Evolutionary conservation across 768 basidiomycete genomes (phyloP).

Genomic region (Lepiota brunneoincarnata): DNA sequence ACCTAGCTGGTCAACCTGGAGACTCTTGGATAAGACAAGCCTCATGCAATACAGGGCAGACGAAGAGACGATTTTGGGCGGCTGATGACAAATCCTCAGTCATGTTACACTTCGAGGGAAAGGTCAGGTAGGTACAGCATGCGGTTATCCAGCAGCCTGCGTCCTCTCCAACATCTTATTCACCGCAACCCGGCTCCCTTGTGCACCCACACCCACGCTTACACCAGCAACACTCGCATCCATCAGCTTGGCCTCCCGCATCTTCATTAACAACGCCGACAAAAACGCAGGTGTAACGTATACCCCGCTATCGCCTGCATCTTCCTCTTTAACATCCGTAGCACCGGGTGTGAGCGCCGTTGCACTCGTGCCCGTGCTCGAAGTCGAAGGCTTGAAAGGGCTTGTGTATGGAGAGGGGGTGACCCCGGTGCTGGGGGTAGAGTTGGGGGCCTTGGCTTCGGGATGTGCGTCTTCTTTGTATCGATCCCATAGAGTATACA

Average conservation of each 20-base stretch:
- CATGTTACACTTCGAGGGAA: no score
- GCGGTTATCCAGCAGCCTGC: conserved; percentile 56
- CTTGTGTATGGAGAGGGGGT: not conserved
- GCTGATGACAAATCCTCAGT: no score
- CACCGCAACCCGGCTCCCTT: conserved; percentile 30
- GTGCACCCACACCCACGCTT: conserved; percentile 1
- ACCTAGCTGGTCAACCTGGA: no score
- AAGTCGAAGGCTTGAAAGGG: conserved; percentile 16
- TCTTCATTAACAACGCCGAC: conserved; percentile 53
- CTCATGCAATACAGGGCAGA: no score
- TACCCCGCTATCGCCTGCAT: no score
- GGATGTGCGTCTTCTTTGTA: conserved; percentile 65
- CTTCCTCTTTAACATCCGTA: not conserved
- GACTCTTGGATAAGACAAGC: no score
- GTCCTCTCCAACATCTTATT: conserved; percentile 76
- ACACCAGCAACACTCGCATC: conserved; percentile 29
- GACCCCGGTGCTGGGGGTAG: conserved; percentile 17
- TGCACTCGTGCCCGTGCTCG: conserved; percentile 17
- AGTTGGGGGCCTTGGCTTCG: conserved; percentile 27
- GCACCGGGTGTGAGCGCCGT: not conserved
- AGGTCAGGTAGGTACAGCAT: no score
- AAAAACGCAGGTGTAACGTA: conserved; percentile 58
- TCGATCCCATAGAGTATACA: conserved; percentile 87
- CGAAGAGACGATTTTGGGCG: no score
- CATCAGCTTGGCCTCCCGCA: conserved; percentile 63